Base-by-base conservation (phyloP, 2,329 filamentous ascomycete genomes). In the Pezicula radicicola region DNA sequence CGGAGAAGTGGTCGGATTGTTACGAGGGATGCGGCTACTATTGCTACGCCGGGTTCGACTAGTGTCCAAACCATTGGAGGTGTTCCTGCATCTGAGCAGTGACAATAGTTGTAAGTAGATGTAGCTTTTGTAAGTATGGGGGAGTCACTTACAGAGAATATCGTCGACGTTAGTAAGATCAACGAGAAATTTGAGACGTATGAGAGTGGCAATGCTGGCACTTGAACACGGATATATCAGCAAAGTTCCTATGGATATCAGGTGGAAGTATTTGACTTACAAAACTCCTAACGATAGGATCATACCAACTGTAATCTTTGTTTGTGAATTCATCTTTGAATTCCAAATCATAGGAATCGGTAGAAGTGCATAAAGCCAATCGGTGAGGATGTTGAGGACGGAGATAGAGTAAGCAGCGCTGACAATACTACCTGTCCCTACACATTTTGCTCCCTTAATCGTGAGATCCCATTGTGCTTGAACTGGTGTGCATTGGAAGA, bases 61-160 rank as follows among this genome's bases (percentile, higher is more conserved):
- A 81, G 66, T 9, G 77, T 81, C 79, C 79, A 82, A 6, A 81
- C 70, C 72, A 79, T 77, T 35, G 77, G 72, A 53, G 79, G 69
- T 4, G 77, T 81, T 71, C 76, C 79, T 43, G 36, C 8, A 35
- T 49, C 53, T 58, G 10, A 25, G 40, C 6, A 28, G 16, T 27
- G 6, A 18, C 6, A 19, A 43, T 45, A 53, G 43, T 10, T n/a
- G 3, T 37, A 27, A 18, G 6, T 12, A 16, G 18, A 9, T 16
- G 16, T 8, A 33, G 36, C 40, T 45, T 19, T 33, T 25, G 25
- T 18, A 43, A 16, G 21, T 40, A 35, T 16, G 15, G 13, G 13
- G 8, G n/a, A 16, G 33, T 12, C 30, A 27, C 45, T 46, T 37
- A 55, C 47, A 56, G 15, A 59, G 51, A 16, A 53, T 42, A 28